phyloP scores from a whole-genome alignment of 192 early-diverging fungal genomes.

The Linnemannia elongata region DNA sequence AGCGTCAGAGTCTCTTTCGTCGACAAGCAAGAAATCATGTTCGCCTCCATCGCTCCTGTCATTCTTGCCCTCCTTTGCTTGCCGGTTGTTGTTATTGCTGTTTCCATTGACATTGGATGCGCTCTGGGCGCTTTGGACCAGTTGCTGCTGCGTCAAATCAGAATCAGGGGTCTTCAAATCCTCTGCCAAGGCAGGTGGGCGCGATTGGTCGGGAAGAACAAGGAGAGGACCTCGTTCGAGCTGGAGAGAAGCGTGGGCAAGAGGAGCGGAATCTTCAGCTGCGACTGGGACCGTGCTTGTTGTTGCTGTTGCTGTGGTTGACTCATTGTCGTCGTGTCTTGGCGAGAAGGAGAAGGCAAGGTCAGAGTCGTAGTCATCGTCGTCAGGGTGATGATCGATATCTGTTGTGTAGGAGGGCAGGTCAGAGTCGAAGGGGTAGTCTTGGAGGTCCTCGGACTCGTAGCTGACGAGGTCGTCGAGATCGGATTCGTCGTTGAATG shows the following conservation, averaged over 20 bases:
- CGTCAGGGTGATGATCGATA: background rate
- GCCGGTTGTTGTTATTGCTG: background rate
- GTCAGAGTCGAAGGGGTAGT: conserved; percentile 14
- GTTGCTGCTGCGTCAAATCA: background rate
- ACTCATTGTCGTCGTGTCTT: background rate
- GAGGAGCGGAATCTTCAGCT: background rate
- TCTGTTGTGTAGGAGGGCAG: background rate
- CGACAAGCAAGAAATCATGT: conserved; percentile 6
- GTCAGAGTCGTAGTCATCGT: background rate
- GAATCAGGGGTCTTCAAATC: background rate
- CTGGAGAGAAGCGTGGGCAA: background rate
- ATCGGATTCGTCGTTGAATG: conserved; percentile 1
- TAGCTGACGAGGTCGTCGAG: background rate
- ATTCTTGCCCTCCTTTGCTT: background rate
- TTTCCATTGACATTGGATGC: background rate
- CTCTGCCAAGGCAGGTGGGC: background rate
- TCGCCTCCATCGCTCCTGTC: background rate
- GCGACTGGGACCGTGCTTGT: background rate
- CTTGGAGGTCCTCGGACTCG: conserved; percentile 7
- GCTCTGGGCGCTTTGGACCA: background rate
- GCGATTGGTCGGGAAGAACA: background rate
- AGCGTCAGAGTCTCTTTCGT: background rate
- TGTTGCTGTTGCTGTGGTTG: background rate
- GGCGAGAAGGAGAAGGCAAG: background rate
- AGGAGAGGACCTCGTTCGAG: background rate